Evolutionary conservation across 306 rosid genomes (phyloP).

Genomic region (Gynostemma pentaphyllum): DNA sequence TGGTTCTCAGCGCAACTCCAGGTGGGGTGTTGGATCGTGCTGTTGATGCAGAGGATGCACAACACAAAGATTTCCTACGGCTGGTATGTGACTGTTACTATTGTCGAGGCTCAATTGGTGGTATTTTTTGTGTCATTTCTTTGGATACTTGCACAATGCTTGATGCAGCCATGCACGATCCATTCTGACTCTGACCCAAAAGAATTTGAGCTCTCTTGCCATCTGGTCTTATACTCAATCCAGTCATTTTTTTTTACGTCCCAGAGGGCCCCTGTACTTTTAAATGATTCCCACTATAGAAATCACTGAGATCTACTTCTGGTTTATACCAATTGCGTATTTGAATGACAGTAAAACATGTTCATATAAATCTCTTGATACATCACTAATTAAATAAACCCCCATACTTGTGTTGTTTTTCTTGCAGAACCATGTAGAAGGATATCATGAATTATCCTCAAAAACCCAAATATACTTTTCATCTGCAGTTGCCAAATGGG

Average conservation of each 20-base stretch:
- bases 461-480: slow-evolving; percentile 45
- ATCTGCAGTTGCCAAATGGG: slow-evolving; percentile 45
- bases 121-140: no score
- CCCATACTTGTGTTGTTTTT: neutral
- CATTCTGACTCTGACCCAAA: neutral
- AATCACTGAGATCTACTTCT: neutral
- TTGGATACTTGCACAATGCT: slow-evolving; percentile 1
- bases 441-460: slow-evolving; percentile 47
- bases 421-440: slow-evolving; percentile 49
- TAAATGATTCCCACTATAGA: no score
- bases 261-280: no score
- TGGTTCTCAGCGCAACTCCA: slow-evolving; percentile 28
- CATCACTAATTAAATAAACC: neutral
- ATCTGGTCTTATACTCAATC: neutral
- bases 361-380: neutral
- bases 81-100: slow-evolving; percentile 24
- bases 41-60: slow-evolving; percentile 41
- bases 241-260: no score
- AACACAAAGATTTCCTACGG: slow-evolving; percentile 38
- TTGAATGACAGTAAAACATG: neutral
- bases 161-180: neutral
- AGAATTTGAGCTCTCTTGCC: neutral
- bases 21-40: slow-evolving; percentile 53
- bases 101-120: neutral
- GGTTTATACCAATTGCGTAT: neutral